Evolutionary conservation across 2,329 filamentous ascomycete genomes (phyloP), one percentile per base, ranked within the genome.

Genomic region (Escovopsis sp.): DNA sequence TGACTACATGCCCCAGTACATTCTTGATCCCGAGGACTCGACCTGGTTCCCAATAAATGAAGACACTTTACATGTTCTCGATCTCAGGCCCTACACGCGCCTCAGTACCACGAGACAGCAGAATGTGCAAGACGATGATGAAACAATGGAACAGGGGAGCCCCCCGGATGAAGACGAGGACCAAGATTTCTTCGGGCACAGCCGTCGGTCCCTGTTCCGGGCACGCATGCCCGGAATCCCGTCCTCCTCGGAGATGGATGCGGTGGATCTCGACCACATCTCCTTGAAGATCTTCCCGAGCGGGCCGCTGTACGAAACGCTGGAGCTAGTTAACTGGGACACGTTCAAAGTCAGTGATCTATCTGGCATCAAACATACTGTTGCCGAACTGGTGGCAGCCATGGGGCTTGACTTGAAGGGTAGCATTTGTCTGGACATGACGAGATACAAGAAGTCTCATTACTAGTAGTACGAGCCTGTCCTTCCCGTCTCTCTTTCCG

Each of bases 1-100:
- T 44, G 80, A 87, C 53, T 91, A 84, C 56, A 67, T 70, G 10
- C 84, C 83, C 2, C 81, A 86, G 53, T 74, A 79, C 52, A 70
- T 91, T 10, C 68, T 89, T 10, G 81, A 88, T 48, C 80, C 81
- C 0, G 73, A 78, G 46, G 71, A 69, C 0, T 65, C 79, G 47
- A 55, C 61, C 8, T 86, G 81, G 81, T 66, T 79, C 47, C 62
- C 64, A 0, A 56, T 85, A 15, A 70, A 78, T 48, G 60, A 67
- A 31, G 60, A 66, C 3, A 54, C 74, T 2, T 55, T 78, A 37
- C 57, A 51, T 2, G 50, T 71, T 8, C 63, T 72, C 30, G 73
- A 80, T 47, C 59, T 63, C 42, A 69, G 73, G 40, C 61, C 71
- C 1, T 86, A 79, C 49, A 62, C 75, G 25, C 67, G 71, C 40